Evolutionary conservation across 2,329 filamentous ascomycete genomes (phyloP).

Genomic region (Colletotrichum trifolii): DNA sequence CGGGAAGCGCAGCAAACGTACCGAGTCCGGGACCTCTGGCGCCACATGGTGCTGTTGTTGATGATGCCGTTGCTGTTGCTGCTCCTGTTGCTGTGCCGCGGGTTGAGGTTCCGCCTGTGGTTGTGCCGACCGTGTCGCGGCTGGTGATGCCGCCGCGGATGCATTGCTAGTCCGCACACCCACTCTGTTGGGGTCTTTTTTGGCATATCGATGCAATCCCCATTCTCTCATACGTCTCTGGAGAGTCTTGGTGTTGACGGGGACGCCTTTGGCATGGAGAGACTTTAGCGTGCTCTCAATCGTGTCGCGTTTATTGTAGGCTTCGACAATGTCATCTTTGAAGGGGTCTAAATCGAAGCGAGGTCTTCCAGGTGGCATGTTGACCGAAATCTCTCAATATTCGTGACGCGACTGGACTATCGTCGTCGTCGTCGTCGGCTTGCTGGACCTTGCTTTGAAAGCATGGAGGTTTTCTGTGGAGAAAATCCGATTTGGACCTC

Average conservation of each 20-base stretch:
- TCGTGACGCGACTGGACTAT: too few species aligned
- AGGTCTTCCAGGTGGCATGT: conserved; percentile 26
- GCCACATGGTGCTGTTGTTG: conserved; percentile 8
- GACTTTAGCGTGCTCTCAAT: conserved; percentile 27
- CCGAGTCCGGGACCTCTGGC: conserved; percentile 28
- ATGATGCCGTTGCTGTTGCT: not conserved
- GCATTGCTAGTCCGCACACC: not conserved
- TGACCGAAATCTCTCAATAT: not conserved
- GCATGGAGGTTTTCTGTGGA: too few species aligned
- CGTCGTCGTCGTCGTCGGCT: too few species aligned
- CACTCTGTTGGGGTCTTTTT: conserved; percentile 11
- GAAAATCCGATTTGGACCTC: too few species aligned
- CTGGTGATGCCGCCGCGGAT: not conserved
- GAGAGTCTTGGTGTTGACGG: conserved; percentile 24
- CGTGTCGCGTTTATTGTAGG: conserved; percentile 27
- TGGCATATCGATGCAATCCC: conserved; percentile 17
- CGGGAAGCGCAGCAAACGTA: conserved; percentile 23
- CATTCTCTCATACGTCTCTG: conserved; percentile 25
- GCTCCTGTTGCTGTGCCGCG: not conserved
- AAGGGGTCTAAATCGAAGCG: conserved; percentile 27
- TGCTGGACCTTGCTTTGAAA: too few species aligned
- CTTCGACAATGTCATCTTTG: conserved; percentile 26
- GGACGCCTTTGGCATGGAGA: conserved; percentile 19
- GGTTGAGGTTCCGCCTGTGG: too few species aligned
- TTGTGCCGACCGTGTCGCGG: not conserved